Base-by-base conservation (phyloP, 169 alveolate species). In the Plasmodium relictum region DNA sequence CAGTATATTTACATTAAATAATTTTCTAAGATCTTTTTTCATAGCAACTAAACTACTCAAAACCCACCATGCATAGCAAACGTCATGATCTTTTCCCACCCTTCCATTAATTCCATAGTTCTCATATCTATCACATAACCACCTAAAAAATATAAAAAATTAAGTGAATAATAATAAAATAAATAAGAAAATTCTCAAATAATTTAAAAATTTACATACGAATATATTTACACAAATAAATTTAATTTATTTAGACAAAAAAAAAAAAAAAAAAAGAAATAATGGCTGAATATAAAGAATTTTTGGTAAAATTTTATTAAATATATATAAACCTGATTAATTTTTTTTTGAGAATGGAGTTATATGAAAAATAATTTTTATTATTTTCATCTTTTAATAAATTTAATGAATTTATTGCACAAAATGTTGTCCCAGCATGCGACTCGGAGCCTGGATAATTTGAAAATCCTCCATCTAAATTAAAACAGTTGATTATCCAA, bases 21-120 rank as follows among this genome's bases (percentile, higher is more conserved):
- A 37, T 39, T 78, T 22, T 6, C 71, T 66, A 31, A 78, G 37
- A 63, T 63, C 63, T 39, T 37, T 37, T 48, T 65, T 78, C 59
- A 78, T 31, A 12, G 78, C 24, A 22, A 66, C 70, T 44, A 94
- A 71, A 42, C 95, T 89, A 16, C 93, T 92, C 69, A 94, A 73
- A 42, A 88, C 63, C 96, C 96, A 94, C 92, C 92, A 94, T 22
- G 94, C 71, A 80, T 94, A 94, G 66, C 96, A 94, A 18, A 94
- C 92, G 56, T 94, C 96, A 56, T 89, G 91, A 7, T 91, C 58
- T 61, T 94, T 94, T 45, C 94, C 95, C 0, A 89, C 92, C 9
- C 95, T 58, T 14, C 96, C 96, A n/a, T 88, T 88, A 45, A 94
- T 88, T 6, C 94, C 95, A 12, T 31, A 20, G 41, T 78, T 78